Conservation (phyloP, 352 stramenopile species). For the Pythium angustatum region DNA sequence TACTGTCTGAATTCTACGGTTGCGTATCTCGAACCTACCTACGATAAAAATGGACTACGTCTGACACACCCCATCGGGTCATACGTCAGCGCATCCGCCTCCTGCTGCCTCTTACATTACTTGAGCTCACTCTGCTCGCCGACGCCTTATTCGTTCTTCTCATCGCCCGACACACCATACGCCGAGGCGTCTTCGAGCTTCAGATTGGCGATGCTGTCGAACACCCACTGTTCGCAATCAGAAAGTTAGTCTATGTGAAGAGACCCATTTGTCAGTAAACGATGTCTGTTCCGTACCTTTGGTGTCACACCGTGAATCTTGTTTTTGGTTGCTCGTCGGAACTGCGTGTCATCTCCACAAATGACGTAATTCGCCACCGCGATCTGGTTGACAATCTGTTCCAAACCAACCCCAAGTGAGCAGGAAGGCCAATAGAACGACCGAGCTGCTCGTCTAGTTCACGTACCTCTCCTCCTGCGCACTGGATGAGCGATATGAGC, state of each 20-base stretch:
- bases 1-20: not conserved
- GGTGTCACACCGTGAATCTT: conserved; percentile 59
- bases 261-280: not conserved
- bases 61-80: not conserved
- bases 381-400: conserved; percentile 75
- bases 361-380: conserved; percentile 64
- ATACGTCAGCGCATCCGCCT: too few species aligned
- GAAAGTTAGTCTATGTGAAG: conserved; percentile 6
- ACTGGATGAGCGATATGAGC: conserved; percentile 71
- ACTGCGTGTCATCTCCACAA: conserved; percentile 63
- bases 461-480: conserved; percentile 70
- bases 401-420: not conserved
- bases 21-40: not conserved
- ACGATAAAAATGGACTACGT: not conserved
- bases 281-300: conserved; percentile 45
- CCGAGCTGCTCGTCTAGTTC: too few species aligned
- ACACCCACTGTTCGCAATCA: conserved; percentile 49
- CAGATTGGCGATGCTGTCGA: conserved; percentile 75
- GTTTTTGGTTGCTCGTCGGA: conserved; percentile 54
- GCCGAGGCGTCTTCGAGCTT: conserved; percentile 53
- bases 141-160: conserved; percentile 1
- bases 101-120: too few species aligned
- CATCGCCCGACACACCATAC: conserved; percentile 11
- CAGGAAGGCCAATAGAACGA: not conserved
- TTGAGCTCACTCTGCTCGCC: not conserved